These are phyloP conservation scores for Aureobasidium sp. DNA, from an alignment of 2,329 filamentous ascomycete species.

Conservation along the genomic window DNA sequence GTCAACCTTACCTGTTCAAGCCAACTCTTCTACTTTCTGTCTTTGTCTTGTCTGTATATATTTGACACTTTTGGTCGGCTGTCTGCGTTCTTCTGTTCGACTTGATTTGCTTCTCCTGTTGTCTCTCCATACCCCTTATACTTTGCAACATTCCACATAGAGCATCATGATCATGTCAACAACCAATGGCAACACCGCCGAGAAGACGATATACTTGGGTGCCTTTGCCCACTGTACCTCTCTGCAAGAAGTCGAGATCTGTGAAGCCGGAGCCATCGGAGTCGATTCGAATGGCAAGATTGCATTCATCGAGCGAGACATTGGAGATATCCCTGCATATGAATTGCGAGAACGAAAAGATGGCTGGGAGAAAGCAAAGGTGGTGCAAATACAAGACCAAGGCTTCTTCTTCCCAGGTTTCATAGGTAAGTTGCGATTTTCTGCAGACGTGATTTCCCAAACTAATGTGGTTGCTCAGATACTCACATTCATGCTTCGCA, in stretches of 20 bases:
- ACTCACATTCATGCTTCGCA: slow-evolving; percentile 94
- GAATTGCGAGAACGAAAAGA: slow-evolving; percentile 14
- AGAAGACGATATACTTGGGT: slow-evolving; percentile 46
- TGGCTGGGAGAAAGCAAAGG: slow-evolving; percentile 34
- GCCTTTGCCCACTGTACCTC: slow-evolving; percentile 52
- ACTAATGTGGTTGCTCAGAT: slow-evolving; percentile 38
- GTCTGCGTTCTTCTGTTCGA: not conserved
- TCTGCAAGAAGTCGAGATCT: slow-evolving; percentile 41
- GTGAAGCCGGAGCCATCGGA: slow-evolving; percentile 38
- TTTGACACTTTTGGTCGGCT: not conserved
- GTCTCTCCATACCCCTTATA: not conserved
- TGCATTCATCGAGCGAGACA: slow-evolving; percentile 35
- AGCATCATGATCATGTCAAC: slow-evolving; percentile 1
- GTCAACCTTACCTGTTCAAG: not conserved
- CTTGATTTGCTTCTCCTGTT: not conserved
- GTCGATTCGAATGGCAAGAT: slow-evolving; percentile 47
- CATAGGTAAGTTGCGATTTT: slow-evolving; percentile 49
- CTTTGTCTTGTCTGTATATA: not conserved
- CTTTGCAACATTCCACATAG: not conserved
- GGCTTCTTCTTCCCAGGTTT: slow-evolving; percentile 82
- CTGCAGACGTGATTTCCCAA: not conserved
- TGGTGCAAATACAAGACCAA: slow-evolving; percentile 33
- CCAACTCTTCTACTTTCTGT: not conserved
- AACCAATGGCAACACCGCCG: slow-evolving; percentile 14
- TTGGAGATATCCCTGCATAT: slow-evolving; percentile 17